phyloP scores from a whole-genome alignment of 2,329 filamentous ascomycete species.

The Aspergillus intermedius region DNA sequence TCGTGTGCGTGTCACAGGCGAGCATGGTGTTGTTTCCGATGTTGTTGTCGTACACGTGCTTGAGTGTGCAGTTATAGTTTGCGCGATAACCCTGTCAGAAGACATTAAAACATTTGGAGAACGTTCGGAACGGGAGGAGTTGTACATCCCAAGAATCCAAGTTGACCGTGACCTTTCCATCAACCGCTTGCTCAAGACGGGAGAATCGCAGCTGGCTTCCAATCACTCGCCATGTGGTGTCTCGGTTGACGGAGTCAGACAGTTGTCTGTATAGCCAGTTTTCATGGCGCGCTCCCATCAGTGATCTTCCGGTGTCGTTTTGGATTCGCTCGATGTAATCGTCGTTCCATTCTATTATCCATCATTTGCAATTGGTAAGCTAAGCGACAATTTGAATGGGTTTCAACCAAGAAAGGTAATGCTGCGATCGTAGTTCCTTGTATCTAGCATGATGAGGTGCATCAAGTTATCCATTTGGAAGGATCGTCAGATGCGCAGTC shows the following conservation, averaged over 20 bases:
- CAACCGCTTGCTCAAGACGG: slow-evolving; percentile 3
- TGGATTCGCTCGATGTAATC: slow-evolving; percentile 57
- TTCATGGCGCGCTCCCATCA: slow-evolving; percentile 69
- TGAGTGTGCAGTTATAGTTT: slow-evolving; percentile 64
- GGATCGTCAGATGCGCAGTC: slow-evolving; percentile 60
- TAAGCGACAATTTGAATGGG: too few species aligned
- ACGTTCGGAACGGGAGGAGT: slow-evolving; percentile 29
- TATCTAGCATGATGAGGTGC: too few species aligned
- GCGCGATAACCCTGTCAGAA: slow-evolving; percentile 61
- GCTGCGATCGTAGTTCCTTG: too few species aligned
- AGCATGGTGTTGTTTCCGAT: slow-evolving; percentile 70
- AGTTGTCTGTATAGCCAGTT: slow-evolving; percentile 64
- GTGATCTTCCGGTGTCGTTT: slow-evolving; percentile 59
- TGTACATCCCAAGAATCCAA: slow-evolving; percentile 4
- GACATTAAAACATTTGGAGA: slow-evolving; percentile 51
- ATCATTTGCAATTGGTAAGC: too few species aligned
- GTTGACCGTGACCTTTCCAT: slow-evolving; percentile 4
- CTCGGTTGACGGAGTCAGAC: slow-evolving; percentile 53
- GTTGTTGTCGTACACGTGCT: slow-evolving; percentile 59
- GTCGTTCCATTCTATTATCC: slow-evolving; percentile 37
- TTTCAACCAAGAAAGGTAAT: too few species aligned
- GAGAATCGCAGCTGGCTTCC: slow-evolving; percentile 56
- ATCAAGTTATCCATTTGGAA: slow-evolving; percentile 34
- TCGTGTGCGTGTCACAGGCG: slow-evolving; percentile 62
- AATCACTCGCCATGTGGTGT: slow-evolving; percentile 63